Base-by-base conservation (phyloP, 345 rosid species). In the Hibiscus tridactylites region DNA sequence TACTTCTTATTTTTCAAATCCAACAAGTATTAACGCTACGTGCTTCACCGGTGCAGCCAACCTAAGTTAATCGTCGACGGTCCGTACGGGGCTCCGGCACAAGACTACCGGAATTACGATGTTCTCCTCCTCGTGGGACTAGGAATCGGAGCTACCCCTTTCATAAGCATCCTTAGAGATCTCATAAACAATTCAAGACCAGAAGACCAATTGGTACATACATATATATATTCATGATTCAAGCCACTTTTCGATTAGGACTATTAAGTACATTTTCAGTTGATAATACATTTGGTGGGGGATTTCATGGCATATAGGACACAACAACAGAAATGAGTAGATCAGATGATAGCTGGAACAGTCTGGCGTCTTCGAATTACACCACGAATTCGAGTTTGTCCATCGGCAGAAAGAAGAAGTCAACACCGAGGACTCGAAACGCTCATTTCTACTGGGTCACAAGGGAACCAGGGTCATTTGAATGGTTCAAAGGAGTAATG, bases 1-100 rank as follows among this genome's bases (percentile, higher is more conserved):
- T 21, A 35, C 8, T 37, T 19, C 42, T 28, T 46, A n/a, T 72
- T 6, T 6, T 61, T 37, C 24, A 61, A 49, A 28, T 46, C 4
- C 1, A 9, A 17, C 39, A 12, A 16, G 60, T 65, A 42, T 71
- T 9, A 15, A 77, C 15, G 13, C 26, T 52, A 47, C n/a, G 29
- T 10, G 68, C 58, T 71, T 57, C 11, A 52, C 17, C 64, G 49
- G 11, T 82, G 85, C 91, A 94, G 97, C 67, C 91, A 79, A 71
- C 97, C 95, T 0, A 90, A 78, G 74, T 72, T 94, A 71, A 77
- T 81, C 13, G 86, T 90, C 7, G 99, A 92, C 64, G 99, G 99
- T 68, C 99, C 99, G 7, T 95, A 90, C n/a, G 99, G 99, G 31
- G 97, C 99, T 61, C 97, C 99, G 0, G 99, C 99, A 63, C 96